Percentiles rank a stretch among this genome's conserved stretches.
phyloP scores from a whole-genome alignment of 768 basidiomycete species.

The Trametopsis cervina region DNA sequence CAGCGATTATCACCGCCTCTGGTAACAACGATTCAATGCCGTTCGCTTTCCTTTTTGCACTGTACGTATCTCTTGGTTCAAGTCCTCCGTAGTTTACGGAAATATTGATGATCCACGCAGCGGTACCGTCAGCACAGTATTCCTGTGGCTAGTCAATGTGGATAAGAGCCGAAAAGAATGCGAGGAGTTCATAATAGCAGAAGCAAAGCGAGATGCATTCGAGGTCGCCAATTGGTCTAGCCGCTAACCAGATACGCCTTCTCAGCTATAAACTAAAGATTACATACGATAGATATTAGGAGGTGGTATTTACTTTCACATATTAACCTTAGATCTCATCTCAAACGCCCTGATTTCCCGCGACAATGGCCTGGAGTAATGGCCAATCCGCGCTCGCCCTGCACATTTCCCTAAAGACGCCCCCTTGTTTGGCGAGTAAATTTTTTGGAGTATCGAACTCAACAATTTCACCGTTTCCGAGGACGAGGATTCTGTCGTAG shows the following conservation, averaged over 20 bases:
- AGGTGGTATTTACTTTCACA: too few species aligned
- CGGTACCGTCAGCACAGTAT: conserved; percentile 45
- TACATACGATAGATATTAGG: too few species aligned
- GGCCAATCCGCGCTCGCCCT: conserved; percentile 38
- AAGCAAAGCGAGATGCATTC: conserved; percentile 37
- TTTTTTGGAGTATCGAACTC: conserved; percentile 66
- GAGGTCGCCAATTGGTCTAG: neutral
- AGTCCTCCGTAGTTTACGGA: too few species aligned
- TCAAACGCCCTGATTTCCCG: too few species aligned
- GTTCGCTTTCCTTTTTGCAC: conserved; percentile 63
- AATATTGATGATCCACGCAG: too few species aligned
- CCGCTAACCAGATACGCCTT: too few species aligned
- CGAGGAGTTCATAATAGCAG: conserved; percentile 52
- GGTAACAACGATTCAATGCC: conserved; percentile 69
- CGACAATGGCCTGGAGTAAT: conserved; percentile 8
- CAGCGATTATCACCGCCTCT: conserved; percentile 65
- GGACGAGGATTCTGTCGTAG: conserved; percentile 67
- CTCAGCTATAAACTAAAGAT: too few species aligned
- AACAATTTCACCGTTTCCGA: conserved; percentile 63
- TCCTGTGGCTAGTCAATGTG: conserved; percentile 58
- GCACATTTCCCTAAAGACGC: conserved; percentile 66
- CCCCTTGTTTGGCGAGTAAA: conserved; percentile 45
- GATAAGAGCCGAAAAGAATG: conserved; percentile 60
- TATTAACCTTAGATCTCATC: too few species aligned
- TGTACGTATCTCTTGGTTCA: too few species aligned